Conservation (phyloP, 129 eudicot species). For the Oenanthe sinensis region DNA sequence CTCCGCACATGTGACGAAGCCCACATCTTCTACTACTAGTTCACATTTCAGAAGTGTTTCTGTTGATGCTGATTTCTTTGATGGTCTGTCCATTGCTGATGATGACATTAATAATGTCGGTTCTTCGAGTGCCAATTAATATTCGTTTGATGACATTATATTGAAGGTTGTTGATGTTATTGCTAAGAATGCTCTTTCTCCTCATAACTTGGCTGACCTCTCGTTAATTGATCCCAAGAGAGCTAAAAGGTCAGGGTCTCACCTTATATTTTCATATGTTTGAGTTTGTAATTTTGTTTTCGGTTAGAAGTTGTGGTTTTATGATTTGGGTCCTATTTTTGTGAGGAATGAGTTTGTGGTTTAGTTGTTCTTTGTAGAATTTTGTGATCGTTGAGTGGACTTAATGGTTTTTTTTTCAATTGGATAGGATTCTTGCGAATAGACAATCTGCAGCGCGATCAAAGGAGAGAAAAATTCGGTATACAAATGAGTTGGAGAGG, state of each 20-base stretch:
- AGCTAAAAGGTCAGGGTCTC: conserved; percentile 60
- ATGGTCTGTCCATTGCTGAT: conserved; percentile 46
- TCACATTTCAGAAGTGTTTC: conserved; percentile 63
- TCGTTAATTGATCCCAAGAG: conserved; percentile 80
- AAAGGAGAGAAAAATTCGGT: conserved; percentile 69
- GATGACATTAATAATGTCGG: conserved; percentile 15
- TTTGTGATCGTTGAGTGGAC: neutral
- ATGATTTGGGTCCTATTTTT: too few species aligned
- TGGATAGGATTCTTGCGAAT: conserved; percentile 77
- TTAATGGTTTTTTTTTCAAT: neutral
- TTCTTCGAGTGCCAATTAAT: conserved; percentile 33
- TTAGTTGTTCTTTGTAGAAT: neutral
- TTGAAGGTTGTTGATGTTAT: conserved; percentile 26
- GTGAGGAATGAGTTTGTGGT: neutral
- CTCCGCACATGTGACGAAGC: conserved; percentile 19
- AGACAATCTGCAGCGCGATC: conserved; percentile 96
- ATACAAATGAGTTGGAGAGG: conserved; percentile 82
- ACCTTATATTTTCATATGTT: neutral
- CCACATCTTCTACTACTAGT: conserved; percentile 8
- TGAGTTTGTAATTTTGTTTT: neutral
- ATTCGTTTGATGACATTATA: conserved; percentile 30
- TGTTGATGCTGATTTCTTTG: conserved; percentile 81
- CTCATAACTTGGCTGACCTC: conserved; percentile 75
- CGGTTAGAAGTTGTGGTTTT: too few species aligned
- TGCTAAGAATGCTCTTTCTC: conserved; percentile 63